These are phyloP conservation scores for Lycium barbarum DNA, from an alignment of 257 asterid species.

Conservation along the genomic window DNA sequence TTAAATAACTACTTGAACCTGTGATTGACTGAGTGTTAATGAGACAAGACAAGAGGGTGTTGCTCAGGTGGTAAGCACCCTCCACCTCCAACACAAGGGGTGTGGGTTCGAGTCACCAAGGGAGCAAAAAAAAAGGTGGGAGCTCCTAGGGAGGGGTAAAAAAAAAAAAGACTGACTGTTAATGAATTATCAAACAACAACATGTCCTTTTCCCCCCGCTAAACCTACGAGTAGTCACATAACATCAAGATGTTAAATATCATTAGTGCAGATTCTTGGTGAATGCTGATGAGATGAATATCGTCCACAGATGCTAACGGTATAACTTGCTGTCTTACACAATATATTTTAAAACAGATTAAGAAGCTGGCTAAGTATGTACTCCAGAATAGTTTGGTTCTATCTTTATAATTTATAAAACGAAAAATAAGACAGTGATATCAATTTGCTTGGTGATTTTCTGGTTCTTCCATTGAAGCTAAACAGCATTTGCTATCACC, in stretches of 20 bases:
- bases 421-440: neutral
- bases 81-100: no score
- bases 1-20: neutral
- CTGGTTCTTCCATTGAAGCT: slow-evolving; percentile 4
- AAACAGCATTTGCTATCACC: neutral
- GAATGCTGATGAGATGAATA: neutral
- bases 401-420: neutral
- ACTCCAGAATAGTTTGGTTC: neutral
- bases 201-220: neutral
- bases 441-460: neutral
- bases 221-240: neutral
- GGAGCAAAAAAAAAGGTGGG: no score
- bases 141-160: no score
- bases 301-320: neutral
- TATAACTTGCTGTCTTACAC: neutral
- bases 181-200: neutral
- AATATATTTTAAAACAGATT: neutral
- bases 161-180: neutral
- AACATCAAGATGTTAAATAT: slow-evolving; percentile 1
- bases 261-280: neutral
- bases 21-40: slow-evolving; percentile 9
- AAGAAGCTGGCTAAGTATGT: neutral
- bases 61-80: no score
- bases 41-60: no score
- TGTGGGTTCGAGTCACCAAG: no score